Conservation (phyloP, 2,329 filamentous ascomycete genomes). For the Alternaria triticina region DNA sequence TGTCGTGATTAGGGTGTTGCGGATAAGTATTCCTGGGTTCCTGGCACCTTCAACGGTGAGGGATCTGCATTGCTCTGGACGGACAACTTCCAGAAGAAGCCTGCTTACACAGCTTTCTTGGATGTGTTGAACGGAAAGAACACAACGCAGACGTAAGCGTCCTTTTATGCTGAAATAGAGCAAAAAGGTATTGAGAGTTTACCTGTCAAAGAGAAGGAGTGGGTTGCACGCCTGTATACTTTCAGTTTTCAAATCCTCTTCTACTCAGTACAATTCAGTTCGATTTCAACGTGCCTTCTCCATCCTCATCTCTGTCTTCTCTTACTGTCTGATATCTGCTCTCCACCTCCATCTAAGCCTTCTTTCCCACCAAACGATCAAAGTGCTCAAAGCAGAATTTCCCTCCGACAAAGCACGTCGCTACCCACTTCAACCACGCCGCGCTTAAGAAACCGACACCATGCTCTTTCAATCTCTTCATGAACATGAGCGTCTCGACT, state of each 20-base stretch:
- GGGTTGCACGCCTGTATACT: neutral
- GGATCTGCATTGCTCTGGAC: slow-evolving; percentile 44
- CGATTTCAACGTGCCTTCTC: neutral
- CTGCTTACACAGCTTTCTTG: slow-evolving; percentile 37
- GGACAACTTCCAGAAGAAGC: slow-evolving; percentile 41
- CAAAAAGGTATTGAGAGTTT: neutral
- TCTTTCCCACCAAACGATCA: slow-evolving; percentile 16
- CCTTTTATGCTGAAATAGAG: neutral
- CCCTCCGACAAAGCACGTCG: slow-evolving; percentile 32
- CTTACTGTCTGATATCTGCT: neutral
- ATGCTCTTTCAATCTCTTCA: slow-evolving; percentile 18
- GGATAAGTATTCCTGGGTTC: slow-evolving; percentile 49
- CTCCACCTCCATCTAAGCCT: neutral
- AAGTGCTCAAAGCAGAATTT: slow-evolving; percentile 32
- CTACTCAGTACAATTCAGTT: neutral
- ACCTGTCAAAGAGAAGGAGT: neutral
- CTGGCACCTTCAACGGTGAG: slow-evolving; percentile 43
- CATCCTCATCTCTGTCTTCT: neutral
- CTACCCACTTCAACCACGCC: slow-evolving; percentile 34
- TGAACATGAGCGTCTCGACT: slow-evolving; percentile 28
- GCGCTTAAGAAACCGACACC: slow-evolving; percentile 21
- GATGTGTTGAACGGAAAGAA: slow-evolving; percentile 27
- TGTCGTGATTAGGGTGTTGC: slow-evolving; percentile 24
- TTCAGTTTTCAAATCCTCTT: neutral
- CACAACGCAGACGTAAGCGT: neutral